Evolutionary conservation across 768 basidiomycete genomes (phyloP).

Genomic region (Russula emetica): DNA sequence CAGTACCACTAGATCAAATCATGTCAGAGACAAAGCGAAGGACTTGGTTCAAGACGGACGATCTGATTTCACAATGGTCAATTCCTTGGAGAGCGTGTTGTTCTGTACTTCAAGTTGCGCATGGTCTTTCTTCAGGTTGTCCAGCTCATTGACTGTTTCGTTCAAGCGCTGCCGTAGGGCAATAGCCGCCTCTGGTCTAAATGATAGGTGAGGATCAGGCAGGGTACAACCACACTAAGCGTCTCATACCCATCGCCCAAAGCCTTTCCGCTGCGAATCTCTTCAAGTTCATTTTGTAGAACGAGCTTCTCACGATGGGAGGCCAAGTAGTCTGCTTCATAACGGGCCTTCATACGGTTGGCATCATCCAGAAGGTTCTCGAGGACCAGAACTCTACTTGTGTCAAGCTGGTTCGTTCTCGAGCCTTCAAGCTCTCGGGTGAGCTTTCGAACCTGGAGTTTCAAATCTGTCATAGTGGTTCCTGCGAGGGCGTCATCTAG

Average conservation of each 20-base stretch:
- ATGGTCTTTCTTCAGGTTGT: slow-evolving; percentile 61
- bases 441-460: slow-evolving; percentile 78
- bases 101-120: slow-evolving; percentile 67
- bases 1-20: slow-evolving; percentile 60
- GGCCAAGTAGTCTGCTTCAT: slow-evolving; percentile 82
- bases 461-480: slow-evolving; percentile 88
- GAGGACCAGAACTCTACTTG: slow-evolving; percentile 73
- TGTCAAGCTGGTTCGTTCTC: slow-evolving; percentile 69
- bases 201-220: not conserved
- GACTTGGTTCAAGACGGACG: slow-evolving; percentile 44
- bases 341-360: slow-evolving; percentile 82
- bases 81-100: slow-evolving; percentile 57
- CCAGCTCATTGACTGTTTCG: slow-evolving; percentile 80
- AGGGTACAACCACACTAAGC: not conserved
- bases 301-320: slow-evolving; percentile 80
- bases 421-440: slow-evolving; percentile 75
- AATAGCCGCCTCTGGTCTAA: slow-evolving; percentile 78
- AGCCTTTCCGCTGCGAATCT: slow-evolving; percentile 83
- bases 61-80: slow-evolving; percentile 83
- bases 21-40: slow-evolving; percentile 14
- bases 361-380: slow-evolving; percentile 91
- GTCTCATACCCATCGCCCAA: slow-evolving; percentile 68
- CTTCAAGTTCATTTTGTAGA: slow-evolving; percentile 77
- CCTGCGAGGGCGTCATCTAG: slow-evolving; percentile 82
- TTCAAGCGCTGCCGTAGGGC: slow-evolving; percentile 84